Evolutionary conservation across 768 basidiomycete genomes (phyloP), one percentile per base, ranked within the genome.

Genomic region (Hortiboletus flavorubellus): DNA sequence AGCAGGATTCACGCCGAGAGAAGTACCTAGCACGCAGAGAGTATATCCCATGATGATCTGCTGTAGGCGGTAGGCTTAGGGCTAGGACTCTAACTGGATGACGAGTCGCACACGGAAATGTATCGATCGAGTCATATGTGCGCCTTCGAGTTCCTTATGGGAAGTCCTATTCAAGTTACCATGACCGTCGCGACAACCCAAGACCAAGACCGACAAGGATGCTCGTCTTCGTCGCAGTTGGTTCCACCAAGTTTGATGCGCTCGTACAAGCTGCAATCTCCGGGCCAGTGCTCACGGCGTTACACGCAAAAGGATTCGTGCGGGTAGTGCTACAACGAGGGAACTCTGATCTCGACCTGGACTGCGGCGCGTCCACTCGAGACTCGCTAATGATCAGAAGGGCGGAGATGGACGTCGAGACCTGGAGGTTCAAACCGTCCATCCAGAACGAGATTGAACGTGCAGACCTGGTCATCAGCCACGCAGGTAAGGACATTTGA

Each of bases 381-480:
- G 67, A 67, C 26, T 37, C 40, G 18, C 21, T 58, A 49, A 61
- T 52, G 39, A 56, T 55, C 44, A 51, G 34, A 15, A 73, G 70
- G 34, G 66, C 68, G 21, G 83, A 80, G 0, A 50, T 93, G 26
- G 59, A 68, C 16, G 76, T 95, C 46, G 80, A 87, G 61, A 71
- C 85, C 35, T 89, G 87, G 80, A 80, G 74, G 59, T 95, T 89
- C 75, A 89, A 87, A 66, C 77, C 85, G 9, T 83, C 87, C 21
- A 76, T 98, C 56, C 76, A 83, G 50, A 78, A 76, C 5, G 82
- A 87, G 40, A 87, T 87, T 55, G 74, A 76, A 34, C 74, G 68
- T 18, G 86, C 89, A 45, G 87, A 93, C 66, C 72, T 94, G 47
- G 80, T 99, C 49, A 88, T 99, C 38, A 91, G 92, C 62, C 96